A percentile compares a stretch with the other conserved stretches of the same genome.
phyloP scores from a whole-genome alignment of 257 asterid genomes.

The Scutellaria baicalensis region DNA sequence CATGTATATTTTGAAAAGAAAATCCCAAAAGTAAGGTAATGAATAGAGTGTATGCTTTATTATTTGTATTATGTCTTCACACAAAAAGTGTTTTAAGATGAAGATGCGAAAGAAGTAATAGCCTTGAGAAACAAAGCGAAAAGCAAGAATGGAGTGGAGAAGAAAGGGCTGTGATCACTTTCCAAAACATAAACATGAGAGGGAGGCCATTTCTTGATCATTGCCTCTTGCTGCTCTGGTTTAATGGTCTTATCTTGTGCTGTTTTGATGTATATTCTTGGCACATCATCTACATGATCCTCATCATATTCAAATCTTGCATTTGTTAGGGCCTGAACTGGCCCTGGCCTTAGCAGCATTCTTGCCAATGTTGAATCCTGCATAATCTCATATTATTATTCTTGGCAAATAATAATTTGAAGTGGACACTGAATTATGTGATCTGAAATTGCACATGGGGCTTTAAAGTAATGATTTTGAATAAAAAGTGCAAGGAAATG shows the following conservation, averaged over 20 bases:
- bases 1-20: no score
- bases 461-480: no score
- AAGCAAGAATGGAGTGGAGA: slow-evolving; percentile 64
- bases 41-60: no score
- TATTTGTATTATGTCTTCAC: no score
- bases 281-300: slow-evolving; percentile 31
- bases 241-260: slow-evolving; percentile 39
- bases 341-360: slow-evolving; percentile 73
- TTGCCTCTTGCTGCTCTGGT: slow-evolving; percentile 59
- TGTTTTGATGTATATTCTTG: slow-evolving; percentile 56
- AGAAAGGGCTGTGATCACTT: slow-evolving; percentile 82
- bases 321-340: slow-evolving; percentile 42
- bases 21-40: no score
- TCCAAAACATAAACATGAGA: slow-evolving; percentile 47
- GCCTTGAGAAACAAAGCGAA: slow-evolving; percentile 59
- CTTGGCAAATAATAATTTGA: no score
- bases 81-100: neutral
- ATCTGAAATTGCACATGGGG: no score
- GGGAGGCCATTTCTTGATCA: slow-evolving; percentile 79
- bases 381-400: no score
- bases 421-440: no score
- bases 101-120: slow-evolving; percentile 25
- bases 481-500: no score
- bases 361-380: slow-evolving; percentile 63
- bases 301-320: slow-evolving; percentile 29